A percentile compares a stretch with the other conserved stretches of the same genome.
Evolutionary conservation across 2,329 filamentous ascomycete species (phyloP).

Genomic region (Plenodomus lindquistii): DNA sequence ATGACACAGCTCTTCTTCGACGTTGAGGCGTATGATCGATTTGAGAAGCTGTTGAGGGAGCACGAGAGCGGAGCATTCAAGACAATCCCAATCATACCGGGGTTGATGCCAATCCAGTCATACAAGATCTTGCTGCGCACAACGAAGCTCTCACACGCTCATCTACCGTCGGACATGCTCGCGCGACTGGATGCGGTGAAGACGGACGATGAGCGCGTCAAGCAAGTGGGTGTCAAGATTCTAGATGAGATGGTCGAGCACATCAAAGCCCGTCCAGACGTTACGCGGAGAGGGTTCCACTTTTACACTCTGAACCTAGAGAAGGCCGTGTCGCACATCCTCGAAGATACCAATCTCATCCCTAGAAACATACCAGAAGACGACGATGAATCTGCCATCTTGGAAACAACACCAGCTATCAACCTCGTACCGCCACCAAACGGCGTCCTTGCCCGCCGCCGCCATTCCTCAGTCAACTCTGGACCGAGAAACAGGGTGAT

Average conservation of each 20-base stretch:
- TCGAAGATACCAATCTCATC: constrained; percentile 85
- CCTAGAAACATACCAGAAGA: constrained; percentile 52
- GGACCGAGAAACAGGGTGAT: constrained; percentile 88
- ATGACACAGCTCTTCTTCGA: constrained; percentile 99
- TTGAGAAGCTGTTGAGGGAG: constrained; percentile 74
- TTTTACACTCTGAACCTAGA: constrained; percentile 98
- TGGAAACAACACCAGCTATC: constrained; percentile 51
- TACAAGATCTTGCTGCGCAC: constrained; percentile 94
- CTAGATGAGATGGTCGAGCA: constrained; percentile 80
- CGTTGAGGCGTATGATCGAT: constrained; percentile 76
- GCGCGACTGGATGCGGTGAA: constrained; percentile 72
- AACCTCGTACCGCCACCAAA: constrained; percentile 36
- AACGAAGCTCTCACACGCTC: constrained; percentile 91
- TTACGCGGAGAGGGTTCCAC: constrained; percentile 71
- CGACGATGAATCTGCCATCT: constrained; percentile 50
- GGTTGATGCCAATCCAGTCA: constrained; percentile 96
- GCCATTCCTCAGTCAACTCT: constrained; percentile 79
- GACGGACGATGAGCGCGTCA: constrained; percentile 80
- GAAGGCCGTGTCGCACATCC: constrained; percentile 90
- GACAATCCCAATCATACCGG: constrained; percentile 86
- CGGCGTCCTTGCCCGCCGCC: constrained; percentile 49
- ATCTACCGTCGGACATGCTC: constrained; percentile 72
- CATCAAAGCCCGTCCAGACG: constrained; percentile 65
- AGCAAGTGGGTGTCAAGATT: constrained; percentile 78
- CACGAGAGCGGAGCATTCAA: constrained; percentile 87